A percentile compares a stretch with the other conserved stretches of the same genome.
Conservation (phyloP, 2,329 filamentous ascomycete species). For the Claviceps cyperi region DNA sequence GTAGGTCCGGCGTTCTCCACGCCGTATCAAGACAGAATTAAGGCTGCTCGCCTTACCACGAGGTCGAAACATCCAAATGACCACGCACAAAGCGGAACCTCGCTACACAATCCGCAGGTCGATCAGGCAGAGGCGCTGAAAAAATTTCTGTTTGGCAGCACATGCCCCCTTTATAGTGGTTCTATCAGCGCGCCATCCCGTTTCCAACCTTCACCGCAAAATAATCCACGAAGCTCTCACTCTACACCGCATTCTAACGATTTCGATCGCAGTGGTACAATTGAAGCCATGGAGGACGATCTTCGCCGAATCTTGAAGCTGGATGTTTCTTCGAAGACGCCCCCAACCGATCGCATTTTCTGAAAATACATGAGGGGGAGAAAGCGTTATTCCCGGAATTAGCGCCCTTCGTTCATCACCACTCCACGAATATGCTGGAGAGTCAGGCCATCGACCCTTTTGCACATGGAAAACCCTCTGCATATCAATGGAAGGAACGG, state of each 20-base stretch:
- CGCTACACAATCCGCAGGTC: conserved; percentile 1
- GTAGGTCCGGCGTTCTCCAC: conserved; percentile 57
- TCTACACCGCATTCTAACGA: background rate
- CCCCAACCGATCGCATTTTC: conserved; percentile 8
- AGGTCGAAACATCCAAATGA: conserved; percentile 2
- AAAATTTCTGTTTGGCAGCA: conserved; percentile 36
- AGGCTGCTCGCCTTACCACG: conserved; percentile 31
- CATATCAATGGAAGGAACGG: background rate
- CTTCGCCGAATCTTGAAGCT: conserved; percentile 39
- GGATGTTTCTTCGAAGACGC: conserved; percentile 15
- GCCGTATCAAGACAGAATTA: conserved; percentile 47
- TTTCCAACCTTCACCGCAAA: background rate
- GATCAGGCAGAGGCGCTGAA: conserved; percentile 37
- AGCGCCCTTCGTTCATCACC: background rate
- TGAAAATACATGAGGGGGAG: background rate
- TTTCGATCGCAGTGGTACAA: conserved; percentile 14
- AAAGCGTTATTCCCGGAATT: background rate
- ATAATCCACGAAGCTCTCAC: background rate
- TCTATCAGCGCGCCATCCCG: background rate
- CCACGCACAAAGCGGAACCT: background rate
- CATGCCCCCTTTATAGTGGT: conserved; percentile 8
- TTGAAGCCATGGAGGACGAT: conserved; percentile 37
- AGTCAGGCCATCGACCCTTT: background rate
- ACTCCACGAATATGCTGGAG: background rate
- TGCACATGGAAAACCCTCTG: background rate